phyloP scores from a whole-genome alignment of 345 rosid species.

The Brassica cretica region DNA sequence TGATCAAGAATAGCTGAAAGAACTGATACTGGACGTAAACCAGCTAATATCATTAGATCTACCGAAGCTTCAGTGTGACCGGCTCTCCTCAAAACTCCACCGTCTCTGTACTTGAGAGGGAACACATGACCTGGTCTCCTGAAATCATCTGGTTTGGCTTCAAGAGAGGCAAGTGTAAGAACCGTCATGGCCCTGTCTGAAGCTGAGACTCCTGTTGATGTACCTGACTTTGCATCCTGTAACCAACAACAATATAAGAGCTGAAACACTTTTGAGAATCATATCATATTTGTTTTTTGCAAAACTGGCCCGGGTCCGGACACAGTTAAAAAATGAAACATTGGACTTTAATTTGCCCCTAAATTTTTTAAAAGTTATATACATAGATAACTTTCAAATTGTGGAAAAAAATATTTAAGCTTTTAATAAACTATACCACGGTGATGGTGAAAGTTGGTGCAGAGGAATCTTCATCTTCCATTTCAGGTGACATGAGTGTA shows the following conservation, averaged over 20 bases:
- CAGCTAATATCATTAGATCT: conserved; percentile 65
- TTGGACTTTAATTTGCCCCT: no score
- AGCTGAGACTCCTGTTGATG: conserved; percentile 74
- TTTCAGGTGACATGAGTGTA: conserved; percentile 79
- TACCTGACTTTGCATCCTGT: conserved; percentile 72
- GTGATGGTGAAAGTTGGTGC: conserved; percentile 88
- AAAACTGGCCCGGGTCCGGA: no score
- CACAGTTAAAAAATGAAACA: no score
- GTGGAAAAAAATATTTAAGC: no score
- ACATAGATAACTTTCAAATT: no score
- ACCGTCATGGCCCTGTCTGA: conserved; percentile 74
- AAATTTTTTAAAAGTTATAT: no score
- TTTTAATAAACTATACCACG: conserved; percentile 23
- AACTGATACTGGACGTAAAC: conserved; percentile 63
- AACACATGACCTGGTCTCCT: conserved; percentile 92
- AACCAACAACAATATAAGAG: conserved; percentile 2
- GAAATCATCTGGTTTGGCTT: conserved; percentile 65
- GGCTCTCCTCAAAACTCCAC: conserved; percentile 85
- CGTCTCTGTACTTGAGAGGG: conserved; percentile 79
- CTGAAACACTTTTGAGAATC: not conserved
- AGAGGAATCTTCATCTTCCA: conserved; percentile 71
- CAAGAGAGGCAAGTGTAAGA: conserved; percentile 60
- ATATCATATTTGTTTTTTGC: not conserved
- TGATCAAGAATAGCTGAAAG: conserved; percentile 71
- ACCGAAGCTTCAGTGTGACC: conserved; percentile 91